A percentile compares a stretch with the other conserved stretches of the same genome.
These are phyloP conservation scores for Phlebiopsis flavidoalba DNA, from an alignment of 768 basidiomycete genomes.

Conservation along the genomic window DNA sequence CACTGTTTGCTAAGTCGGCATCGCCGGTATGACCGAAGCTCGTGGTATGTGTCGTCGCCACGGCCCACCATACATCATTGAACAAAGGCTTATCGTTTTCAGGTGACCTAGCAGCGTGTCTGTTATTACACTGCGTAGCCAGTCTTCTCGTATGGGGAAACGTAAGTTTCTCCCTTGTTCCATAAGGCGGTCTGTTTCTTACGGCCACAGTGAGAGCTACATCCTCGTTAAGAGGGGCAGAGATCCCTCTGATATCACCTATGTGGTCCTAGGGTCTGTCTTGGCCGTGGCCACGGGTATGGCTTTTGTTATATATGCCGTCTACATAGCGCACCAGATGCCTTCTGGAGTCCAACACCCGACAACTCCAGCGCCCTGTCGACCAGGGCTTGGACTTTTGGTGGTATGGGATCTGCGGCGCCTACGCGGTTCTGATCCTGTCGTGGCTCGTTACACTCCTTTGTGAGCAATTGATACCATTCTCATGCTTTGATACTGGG, in stretches of 20 bases:
- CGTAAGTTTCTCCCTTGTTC: background rate
- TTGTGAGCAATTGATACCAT: background rate
- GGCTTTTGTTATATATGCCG: background rate
- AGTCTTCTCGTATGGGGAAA: background rate
- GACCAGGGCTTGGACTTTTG: background rate
- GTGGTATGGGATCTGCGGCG: background rate
- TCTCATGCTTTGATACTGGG: background rate
- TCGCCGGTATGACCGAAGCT: background rate
- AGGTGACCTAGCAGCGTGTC: conserved; percentile 1
- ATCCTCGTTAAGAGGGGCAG: background rate
- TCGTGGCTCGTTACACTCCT: conserved; percentile 2
- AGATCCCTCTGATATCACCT: background rate
- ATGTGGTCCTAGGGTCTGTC: background rate
- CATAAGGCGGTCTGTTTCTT: background rate
- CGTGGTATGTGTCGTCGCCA: background rate
- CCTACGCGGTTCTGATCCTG: background rate
- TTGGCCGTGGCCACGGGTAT: background rate
- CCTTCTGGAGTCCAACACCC: background rate
- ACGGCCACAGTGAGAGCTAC: background rate
- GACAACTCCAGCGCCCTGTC: background rate
- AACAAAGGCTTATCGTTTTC: background rate
- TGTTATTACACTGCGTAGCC: conserved; percentile 2
- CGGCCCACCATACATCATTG: background rate
- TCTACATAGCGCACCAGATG: background rate
- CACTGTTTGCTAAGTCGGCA: conserved; percentile 5